A percentile compares a stretch with the other conserved stretches of the same genome.
Conservation (phyloP, 108 stramenopile genomes). For the Parmales sp. region DNA sequence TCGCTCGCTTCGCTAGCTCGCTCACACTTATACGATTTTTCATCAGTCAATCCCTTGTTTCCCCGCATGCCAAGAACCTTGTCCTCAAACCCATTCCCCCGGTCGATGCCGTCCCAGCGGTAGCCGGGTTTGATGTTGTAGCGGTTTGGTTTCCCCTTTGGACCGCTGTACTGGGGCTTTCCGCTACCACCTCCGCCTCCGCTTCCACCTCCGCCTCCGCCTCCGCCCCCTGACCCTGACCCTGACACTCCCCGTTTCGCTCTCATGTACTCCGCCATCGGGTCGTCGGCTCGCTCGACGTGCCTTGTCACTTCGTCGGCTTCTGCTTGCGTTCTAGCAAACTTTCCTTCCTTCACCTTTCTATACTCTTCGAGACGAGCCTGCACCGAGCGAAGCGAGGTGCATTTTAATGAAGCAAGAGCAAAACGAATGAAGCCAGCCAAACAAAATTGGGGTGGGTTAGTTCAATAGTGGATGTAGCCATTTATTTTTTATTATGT, state of each 20-base stretch:
- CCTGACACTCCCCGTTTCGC: conserved; percentile 19
- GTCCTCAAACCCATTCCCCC: conserved; percentile 91
- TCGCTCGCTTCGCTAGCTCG: no score
- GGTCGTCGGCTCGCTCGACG: conserved; percentile 78
- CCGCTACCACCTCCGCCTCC: conserved; percentile 13
- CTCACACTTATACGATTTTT: conserved; percentile 65
- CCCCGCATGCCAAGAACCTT: conserved; percentile 49
- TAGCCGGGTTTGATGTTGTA: conserved; percentile 89
- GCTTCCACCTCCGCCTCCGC: conserved; percentile 6
- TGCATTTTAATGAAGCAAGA: no score
- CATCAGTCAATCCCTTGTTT: conserved; percentile 43
- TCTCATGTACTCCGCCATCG: conserved; percentile 66
- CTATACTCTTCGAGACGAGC: no score
- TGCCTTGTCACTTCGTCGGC: conserved; percentile 51
- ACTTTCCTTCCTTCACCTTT: no score
- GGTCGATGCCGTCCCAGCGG: conserved; percentile 94
- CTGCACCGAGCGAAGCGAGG: no score
- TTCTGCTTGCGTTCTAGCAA: no score
- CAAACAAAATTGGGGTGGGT: no score
- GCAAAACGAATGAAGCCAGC: no score
- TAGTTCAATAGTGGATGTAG: no score
- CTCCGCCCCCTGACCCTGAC: conserved; percentile 7
- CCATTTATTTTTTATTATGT: no score
- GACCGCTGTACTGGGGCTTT: conserved; percentile 86
- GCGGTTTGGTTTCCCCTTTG: conserved; percentile 82